Evolutionary conservation across 495 filamentous ascomycete genomes (phyloP).

Genomic region (Haplographium delicatum): DNA sequence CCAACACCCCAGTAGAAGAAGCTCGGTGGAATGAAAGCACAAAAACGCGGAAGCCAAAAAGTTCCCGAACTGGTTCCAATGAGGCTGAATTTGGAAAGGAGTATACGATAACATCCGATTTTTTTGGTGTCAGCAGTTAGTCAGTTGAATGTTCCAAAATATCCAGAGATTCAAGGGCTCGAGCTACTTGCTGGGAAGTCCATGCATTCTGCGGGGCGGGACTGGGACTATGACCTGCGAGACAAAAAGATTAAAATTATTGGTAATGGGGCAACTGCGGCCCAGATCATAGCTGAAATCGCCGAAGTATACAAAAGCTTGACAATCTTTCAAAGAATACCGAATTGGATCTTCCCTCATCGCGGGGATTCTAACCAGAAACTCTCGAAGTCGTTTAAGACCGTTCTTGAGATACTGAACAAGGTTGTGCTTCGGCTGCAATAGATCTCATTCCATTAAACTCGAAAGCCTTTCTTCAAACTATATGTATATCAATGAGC

Average conservation of each 20-base stretch:
- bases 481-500: no score
- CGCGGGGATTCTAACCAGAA: not conserved
- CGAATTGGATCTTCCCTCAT: conserved; percentile 52
- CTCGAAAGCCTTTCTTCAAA: no score
- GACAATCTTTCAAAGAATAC: conserved; percentile 61
- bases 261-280: conserved; percentile 58
- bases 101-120: conserved; percentile 49
- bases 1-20: conserved; percentile 53
- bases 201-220: conserved; percentile 53
- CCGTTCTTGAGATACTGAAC: not conserved
- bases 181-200: conserved; percentile 47
- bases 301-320: conserved; percentile 47
- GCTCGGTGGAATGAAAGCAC: conserved; percentile 54
- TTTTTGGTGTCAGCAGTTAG: conserved; percentile 62
- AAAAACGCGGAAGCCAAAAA: conserved; percentile 33
- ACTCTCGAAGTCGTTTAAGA: not conserved
- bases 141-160: conserved; percentile 54
- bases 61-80: conserved; percentile 26
- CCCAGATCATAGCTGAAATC: conserved; percentile 65
- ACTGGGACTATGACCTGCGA: conserved; percentile 42
- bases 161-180: conserved; percentile 55
- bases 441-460: no score
- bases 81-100: conserved; percentile 43
- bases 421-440: no score
- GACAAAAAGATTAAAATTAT: conserved; percentile 48